Percentiles rank a stretch among this genome's conserved stretches.
These are phyloP conservation scores for Sugiyamaella boreocaroliniensis DNA, from an alignment of 805 yeast genomes.

Conservation along the genomic window DNA sequence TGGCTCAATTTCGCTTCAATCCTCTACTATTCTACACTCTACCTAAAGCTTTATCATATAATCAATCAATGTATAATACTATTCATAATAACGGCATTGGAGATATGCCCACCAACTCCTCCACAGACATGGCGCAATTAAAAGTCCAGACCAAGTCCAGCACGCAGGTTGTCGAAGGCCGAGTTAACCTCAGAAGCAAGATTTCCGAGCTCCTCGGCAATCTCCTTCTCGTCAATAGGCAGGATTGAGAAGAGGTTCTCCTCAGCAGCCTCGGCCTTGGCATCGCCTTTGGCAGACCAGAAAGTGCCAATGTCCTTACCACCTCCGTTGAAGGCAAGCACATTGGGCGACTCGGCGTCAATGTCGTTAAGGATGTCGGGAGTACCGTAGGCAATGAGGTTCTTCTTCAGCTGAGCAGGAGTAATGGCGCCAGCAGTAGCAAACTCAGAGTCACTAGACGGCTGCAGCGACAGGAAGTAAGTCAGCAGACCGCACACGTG, in stretches of 20 bases:
- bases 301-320: conserved; percentile 47
- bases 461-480: conserved; percentile 51
- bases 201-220: conserved; percentile 11
- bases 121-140: conserved; percentile 1
- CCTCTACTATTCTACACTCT: too few species aligned
- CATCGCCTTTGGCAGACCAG: conserved; percentile 31
- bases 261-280: conserved; percentile 10
- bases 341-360: conserved; percentile 47
- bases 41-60: background rate
- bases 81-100: background rate
- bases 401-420: conserved; percentile 48
- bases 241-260: conserved; percentile 11
- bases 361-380: conserved; percentile 41
- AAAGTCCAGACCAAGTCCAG: conserved; percentile 17
- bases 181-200: conserved; percentile 14
- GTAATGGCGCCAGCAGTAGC: conserved; percentile 40
- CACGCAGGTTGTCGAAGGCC: conserved; percentile 14
- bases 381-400: conserved; percentile 47
- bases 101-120: background rate
- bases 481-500: conserved; percentile 51
- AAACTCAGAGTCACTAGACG: conserved; percentile 44
- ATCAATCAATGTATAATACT: background rate
- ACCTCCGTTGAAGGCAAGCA: conserved; percentile 56
- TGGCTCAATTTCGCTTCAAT: too few species aligned
- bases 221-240: conserved; percentile 15